Base-by-base conservation (phyloP, 2,329 filamentous ascomycete species). In the Gnomoniopsis sp. region DNA sequence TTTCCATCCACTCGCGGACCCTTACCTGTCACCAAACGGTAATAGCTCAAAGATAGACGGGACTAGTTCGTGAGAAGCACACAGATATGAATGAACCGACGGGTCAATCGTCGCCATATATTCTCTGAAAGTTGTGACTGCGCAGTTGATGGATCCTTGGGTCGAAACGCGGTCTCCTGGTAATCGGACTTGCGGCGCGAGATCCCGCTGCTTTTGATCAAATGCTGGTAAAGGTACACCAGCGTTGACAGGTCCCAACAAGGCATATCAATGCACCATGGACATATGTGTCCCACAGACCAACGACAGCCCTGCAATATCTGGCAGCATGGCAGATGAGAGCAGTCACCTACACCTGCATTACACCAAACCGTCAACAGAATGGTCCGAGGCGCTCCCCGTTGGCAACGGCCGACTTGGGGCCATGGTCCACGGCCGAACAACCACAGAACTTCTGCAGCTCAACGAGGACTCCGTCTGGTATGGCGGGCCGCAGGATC, bases 401-500 rank as follows among this genome's bases (percentile, higher is more conserved):
- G 69, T 82, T 51, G 78, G 79, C 11, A 81, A 81, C 64, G 79
- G 79, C 22, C 72, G 78, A 50, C 62, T 72, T 15, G 70, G 70
- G 6, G 70, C 68, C 33, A 79, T 80, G 76, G 66, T 79, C 11
- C 75, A 78, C 65, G 77, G 78, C 26, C 70, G 74, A 23, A 74
- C 75, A 4, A 64, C 68, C 33, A 75, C 69, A 3, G 78, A 81
- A 60, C 66, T 75, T 15, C 65, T 80, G 3, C 72, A 75, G 49
- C 66, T 81, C 30, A 81, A 80, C 52, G 78, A 80, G 62, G 76
- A 80, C 60, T 77, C 75, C 2, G 71, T 77, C 2, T 78, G 75
- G 75, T 78, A 77, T 65, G 77, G 77, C 55, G 76, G 75, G 12
- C 71, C 69, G 6, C 75, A 76, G 61, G 68, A 77, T 56, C 74